Conservation (phyloP, 169 alveolate species). For the Plasmodium cynomolgi region DNA sequence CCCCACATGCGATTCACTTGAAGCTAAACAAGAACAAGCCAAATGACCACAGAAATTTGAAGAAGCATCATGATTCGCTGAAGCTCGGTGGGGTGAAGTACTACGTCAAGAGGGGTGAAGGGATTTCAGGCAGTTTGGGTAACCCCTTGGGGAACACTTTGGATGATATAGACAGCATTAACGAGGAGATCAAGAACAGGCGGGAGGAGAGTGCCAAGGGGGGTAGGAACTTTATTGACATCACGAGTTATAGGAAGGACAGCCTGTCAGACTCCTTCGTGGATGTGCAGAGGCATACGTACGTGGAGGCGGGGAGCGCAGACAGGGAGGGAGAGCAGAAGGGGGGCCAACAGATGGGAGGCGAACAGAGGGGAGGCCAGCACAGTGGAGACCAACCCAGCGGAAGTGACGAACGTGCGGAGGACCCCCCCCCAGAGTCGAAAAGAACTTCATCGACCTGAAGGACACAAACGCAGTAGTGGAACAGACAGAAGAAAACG, state of each 20-base stretch:
- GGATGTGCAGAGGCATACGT: constrained; percentile 48
- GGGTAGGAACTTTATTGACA: constrained; percentile 2
- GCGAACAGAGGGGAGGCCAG: neutral
- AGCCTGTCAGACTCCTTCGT: neutral
- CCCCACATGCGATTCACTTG: constrained; percentile 39
- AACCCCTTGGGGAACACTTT: neutral
- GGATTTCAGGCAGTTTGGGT: constrained; percentile 69
- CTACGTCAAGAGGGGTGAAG: constrained; percentile 68
- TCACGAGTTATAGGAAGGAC: neutral
- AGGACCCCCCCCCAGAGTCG: neutral
- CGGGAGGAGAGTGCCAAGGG: neutral
- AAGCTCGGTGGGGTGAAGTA: constrained; percentile 58
- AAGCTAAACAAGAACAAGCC: constrained; percentile 27
- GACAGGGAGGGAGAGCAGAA: neutral
- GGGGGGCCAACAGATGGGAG: neutral
- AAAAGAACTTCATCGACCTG: neutral
- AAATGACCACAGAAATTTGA: constrained; percentile 24
- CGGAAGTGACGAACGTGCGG: no score
- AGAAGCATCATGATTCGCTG: constrained; percentile 60
- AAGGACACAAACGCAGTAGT: neutral
- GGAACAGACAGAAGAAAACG: constrained; percentile 27
- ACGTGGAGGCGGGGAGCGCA: neutral
- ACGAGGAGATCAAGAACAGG: constrained; percentile 19
- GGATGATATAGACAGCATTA: constrained; percentile 5
- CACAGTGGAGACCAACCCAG: neutral